Evolutionary conservation across 2,329 filamentous ascomycete genomes (phyloP), one percentile per base, ranked within the genome.

Genomic region (Aureobasidium sp.): DNA sequence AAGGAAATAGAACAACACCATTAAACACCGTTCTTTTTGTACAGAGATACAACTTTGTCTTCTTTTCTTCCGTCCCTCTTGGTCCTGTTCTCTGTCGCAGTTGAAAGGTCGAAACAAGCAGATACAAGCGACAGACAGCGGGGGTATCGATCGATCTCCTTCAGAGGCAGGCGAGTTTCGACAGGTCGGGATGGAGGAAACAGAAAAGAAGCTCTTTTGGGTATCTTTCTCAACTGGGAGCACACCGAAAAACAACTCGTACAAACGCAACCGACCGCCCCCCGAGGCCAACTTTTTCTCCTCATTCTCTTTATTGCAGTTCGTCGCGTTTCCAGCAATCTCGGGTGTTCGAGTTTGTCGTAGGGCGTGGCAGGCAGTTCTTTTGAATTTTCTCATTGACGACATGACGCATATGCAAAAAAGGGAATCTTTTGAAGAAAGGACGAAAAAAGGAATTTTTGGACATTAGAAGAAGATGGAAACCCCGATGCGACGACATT

Each of bases 381-480:
- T 56, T 5, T 34, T 57, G 34, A 20, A 17, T 37, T 58, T 39
- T 58, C 31, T 58, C 55, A 58, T 58, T 48, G 55, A 58, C 42
- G 55, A 58, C 55, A 48, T 48, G 42, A 58, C 31, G 55, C 55
- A 58, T 58, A 58, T 58, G 55, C 55, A 58, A 58, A 47, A 47
- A 47, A 34, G 34, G 55, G 53, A 41, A 45, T 45, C 53, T 47
- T 58, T 48, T 42, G n/a, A 22, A 39, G 17, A 20, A 48, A 58
- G 41, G 27, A 36, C 34, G 42, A 60, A 51, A 51, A 34, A 60
- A 60, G 57, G 45, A 51, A 60, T 60, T 60, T 60, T 60, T 60
- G 57, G 45, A 60, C 57, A 60, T 60, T 60, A 60, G 14, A 60
- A 51, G 44, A 60, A 60, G 57, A 60, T 42, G 36, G 25, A 60